Evolutionary conservation across 805 yeast species (phyloP).

Genomic region (Candida nemodendra): DNA sequence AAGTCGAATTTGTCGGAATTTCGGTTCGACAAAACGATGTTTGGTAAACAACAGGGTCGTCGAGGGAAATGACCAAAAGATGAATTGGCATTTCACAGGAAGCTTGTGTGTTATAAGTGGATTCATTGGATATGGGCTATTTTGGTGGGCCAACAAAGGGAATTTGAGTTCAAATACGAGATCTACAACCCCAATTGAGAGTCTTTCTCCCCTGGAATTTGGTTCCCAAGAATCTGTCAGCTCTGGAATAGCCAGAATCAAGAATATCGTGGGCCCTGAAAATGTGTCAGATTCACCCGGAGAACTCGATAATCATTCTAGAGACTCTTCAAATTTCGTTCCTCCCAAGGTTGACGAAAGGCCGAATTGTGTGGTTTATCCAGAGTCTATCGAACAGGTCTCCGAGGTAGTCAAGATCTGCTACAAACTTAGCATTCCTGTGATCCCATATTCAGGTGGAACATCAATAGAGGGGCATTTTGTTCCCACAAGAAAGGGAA

Average conservation of each 20-base stretch:
- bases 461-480: slow-evolving; percentile 80
- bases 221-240: slow-evolving; percentile 48
- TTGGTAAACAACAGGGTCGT: too few relatives aligned
- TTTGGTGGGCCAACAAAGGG: too few relatives aligned
- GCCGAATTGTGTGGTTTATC: slow-evolving; percentile 54
- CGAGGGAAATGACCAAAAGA: too few relatives aligned
- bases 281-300: slow-evolving; percentile 42
- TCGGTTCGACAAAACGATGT: too few relatives aligned
- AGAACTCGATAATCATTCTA: slow-evolving; percentile 32
- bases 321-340: slow-evolving; percentile 33
- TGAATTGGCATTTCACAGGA: too few relatives aligned
- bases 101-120: too few relatives aligned
- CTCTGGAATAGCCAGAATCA: slow-evolving; percentile 53
- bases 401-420: slow-evolving; percentile 63
- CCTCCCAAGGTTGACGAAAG: slow-evolving; percentile 28
- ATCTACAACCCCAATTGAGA: slow-evolving; percentile 33
- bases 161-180: too few relatives aligned
- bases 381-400: slow-evolving; percentile 63
- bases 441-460: slow-evolving; percentile 74
- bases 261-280: slow-evolving; percentile 50
- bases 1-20: too few relatives aligned
- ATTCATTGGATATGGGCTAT: too few relatives aligned
- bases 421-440: slow-evolving; percentile 60
- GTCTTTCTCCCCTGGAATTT: slow-evolving; percentile 49
- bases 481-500: slow-evolving; percentile 64